These are phyloP conservation scores for Isatis tinctoria DNA, from an alignment of 345 rosid species.

Conservation along the genomic window DNA sequence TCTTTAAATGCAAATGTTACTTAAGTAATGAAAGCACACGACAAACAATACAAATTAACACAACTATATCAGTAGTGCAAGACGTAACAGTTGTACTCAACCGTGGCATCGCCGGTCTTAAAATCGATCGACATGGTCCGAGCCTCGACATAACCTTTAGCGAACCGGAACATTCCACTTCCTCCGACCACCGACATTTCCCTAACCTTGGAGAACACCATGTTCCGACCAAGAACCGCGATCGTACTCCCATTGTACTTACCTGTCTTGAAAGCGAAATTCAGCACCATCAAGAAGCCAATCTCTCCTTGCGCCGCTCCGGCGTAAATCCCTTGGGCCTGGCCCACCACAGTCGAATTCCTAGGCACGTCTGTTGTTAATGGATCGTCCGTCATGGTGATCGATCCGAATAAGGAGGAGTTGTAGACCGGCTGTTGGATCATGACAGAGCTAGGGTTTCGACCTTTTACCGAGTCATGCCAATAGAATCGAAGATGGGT, in stretches of 20 bases:
- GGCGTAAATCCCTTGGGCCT: constrained; percentile 40
- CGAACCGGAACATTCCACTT: constrained; percentile 49
- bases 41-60: not conserved
- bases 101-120: constrained; percentile 22
- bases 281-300: constrained; percentile 36
- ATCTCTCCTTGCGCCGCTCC: constrained; percentile 29
- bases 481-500: constrained; percentile 38
- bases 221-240: constrained; percentile 39
- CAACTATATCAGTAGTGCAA: constrained; percentile 22
- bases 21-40: not conserved
- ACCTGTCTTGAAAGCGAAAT: constrained; percentile 34
- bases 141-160: constrained; percentile 45
- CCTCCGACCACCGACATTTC: constrained; percentile 63
- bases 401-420: constrained; percentile 9
- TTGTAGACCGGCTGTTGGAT: constrained; percentile 6
- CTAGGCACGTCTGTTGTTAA: constrained; percentile 4
- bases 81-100: constrained; percentile 19
- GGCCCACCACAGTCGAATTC: constrained; percentile 29
- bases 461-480: constrained; percentile 42
- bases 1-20: not conserved
- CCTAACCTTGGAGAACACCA: constrained; percentile 28
- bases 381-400: constrained; percentile 36
- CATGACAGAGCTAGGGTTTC: constrained; percentile 16
- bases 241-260: constrained; percentile 41
- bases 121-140: constrained; percentile 19